phyloP scores from a whole-genome alignment of 2,329 filamentous ascomycete genomes.

The Aspergillus fijiensis region DNA sequence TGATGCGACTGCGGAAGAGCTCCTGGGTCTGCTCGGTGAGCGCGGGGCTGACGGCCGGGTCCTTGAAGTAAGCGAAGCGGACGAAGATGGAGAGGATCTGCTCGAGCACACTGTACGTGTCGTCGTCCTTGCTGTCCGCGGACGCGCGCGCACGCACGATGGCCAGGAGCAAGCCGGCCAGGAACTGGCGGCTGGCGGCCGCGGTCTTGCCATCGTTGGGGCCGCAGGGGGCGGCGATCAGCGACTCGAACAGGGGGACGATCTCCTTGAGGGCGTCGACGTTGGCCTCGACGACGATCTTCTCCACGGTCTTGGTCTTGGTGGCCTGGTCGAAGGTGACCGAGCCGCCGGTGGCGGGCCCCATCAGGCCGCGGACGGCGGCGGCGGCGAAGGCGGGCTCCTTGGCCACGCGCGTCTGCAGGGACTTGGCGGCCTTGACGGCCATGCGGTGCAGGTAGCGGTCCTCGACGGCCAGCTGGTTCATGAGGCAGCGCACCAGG shows the following conservation, averaged over 20 bases:
- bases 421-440: conserved; percentile 68
- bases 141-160: conserved; percentile 46
- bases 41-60: conserved; percentile 41
- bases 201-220: conserved; percentile 47
- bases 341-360: conserved; percentile 63
- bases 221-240: conserved; percentile 47
- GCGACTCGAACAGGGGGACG: conserved; percentile 51
- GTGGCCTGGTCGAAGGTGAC: conserved; percentile 84
- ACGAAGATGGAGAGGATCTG: conserved; percentile 48
- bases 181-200: conserved; percentile 47
- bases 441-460: conserved; percentile 79
- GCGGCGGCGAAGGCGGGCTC: conserved; percentile 60
- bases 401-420: conserved; percentile 64
- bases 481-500: conserved; percentile 76
- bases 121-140: conserved; percentile 29
- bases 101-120: conserved; percentile 45
- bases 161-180: conserved; percentile 55
- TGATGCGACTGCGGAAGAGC: conserved; percentile 55
- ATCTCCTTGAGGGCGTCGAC: conserved; percentile 52
- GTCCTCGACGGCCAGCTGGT: conserved; percentile 75
- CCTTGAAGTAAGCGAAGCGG: conserved; percentile 52
- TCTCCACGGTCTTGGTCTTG: conserved; percentile 80
- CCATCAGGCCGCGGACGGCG: conserved; percentile 67
- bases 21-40: conserved; percentile 50
- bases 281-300: conserved; percentile 63